Evolutionary conservation across 306 rosid genomes (phyloP).

Genomic region (Fagus crenata): DNA sequence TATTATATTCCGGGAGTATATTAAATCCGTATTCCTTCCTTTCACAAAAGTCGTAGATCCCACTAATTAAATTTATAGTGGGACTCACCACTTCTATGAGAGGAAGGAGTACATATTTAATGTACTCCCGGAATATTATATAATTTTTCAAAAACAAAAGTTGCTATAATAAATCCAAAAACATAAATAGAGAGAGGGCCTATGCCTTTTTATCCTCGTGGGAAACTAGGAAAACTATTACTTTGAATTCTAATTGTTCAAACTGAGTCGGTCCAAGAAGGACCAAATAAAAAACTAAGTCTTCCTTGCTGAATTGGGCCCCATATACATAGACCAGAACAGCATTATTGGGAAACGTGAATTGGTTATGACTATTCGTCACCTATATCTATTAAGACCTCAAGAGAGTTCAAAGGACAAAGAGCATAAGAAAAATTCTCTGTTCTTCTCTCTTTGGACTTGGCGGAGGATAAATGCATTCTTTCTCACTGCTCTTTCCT

Average conservation of each 20-base stretch:
- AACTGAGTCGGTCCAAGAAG: not conserved
- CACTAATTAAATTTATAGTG: too few relatives aligned
- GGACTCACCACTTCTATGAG: too few relatives aligned
- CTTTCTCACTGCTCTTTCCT: not conserved
- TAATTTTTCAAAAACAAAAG: not conserved
- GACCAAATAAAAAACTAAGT: not conserved
- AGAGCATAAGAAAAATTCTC: not conserved
- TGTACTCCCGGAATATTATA: too few relatives aligned
- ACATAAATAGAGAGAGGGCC: not conserved
- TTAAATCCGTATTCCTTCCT: too few relatives aligned
- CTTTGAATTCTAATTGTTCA: not conserved
- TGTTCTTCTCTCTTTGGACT: not conserved
- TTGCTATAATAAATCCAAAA: not conserved
- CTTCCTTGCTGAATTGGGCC: not conserved
- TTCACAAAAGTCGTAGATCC: too few relatives aligned
- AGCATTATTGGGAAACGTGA: not conserved
- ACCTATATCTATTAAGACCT: not conserved
- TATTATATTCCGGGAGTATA: too few relatives aligned
- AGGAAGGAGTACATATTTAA: too few relatives aligned
- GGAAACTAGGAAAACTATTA: not conserved
- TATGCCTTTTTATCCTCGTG: not conserved
- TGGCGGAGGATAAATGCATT: conserved; percentile 8
- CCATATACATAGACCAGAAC: not conserved
- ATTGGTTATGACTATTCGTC: not conserved
- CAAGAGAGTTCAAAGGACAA: not conserved